Conservation (phyloP, 202 grass and related monocot species). For the Schoenoplectus triqueter region DNA sequence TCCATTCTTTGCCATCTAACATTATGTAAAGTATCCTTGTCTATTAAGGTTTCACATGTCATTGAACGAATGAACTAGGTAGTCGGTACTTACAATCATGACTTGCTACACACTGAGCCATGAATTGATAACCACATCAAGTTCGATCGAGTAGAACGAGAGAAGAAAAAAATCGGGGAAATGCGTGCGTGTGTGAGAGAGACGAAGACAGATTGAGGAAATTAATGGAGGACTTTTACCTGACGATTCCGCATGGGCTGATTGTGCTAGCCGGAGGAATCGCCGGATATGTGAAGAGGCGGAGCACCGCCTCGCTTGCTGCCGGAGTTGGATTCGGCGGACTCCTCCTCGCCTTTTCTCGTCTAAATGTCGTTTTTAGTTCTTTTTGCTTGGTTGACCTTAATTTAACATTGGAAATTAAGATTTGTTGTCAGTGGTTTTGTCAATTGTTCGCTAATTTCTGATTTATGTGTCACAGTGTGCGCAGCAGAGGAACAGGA, state of each 20-base stretch:
- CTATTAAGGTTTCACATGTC: no score
- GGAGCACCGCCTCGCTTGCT: slow-evolving; percentile 65
- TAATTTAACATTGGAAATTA: neutral
- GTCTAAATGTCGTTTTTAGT: neutral
- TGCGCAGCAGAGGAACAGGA: slow-evolving; percentile 44
- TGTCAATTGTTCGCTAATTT: no score
- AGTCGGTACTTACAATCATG: neutral
- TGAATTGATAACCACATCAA: neutral
- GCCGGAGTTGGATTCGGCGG: slow-evolving; percentile 59
- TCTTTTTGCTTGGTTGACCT: neutral
- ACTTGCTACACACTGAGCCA: neutral
- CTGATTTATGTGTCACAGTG: slow-evolving; percentile 47
- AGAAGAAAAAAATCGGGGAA: neutral
- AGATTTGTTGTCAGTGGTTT: slow-evolving; percentile 6
- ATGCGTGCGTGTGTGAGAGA: neutral
- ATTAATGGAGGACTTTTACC: slow-evolving; percentile 80
- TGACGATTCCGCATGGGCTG: slow-evolving; percentile 73
- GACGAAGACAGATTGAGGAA: neutral
- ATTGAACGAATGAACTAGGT: no score
- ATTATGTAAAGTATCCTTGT: no score
- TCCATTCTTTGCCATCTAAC: no score
- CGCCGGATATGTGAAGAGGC: slow-evolving; percentile 55
- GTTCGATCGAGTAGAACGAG: neutral
- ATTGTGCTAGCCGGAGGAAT: slow-evolving; percentile 58
- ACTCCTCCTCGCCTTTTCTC: slow-evolving; percentile 54